A percentile compares a stretch with the other conserved stretches of the same genome.
Evolutionary conservation across 306 rosid species (phyloP).

Genomic region (Neltuma alba): DNA sequence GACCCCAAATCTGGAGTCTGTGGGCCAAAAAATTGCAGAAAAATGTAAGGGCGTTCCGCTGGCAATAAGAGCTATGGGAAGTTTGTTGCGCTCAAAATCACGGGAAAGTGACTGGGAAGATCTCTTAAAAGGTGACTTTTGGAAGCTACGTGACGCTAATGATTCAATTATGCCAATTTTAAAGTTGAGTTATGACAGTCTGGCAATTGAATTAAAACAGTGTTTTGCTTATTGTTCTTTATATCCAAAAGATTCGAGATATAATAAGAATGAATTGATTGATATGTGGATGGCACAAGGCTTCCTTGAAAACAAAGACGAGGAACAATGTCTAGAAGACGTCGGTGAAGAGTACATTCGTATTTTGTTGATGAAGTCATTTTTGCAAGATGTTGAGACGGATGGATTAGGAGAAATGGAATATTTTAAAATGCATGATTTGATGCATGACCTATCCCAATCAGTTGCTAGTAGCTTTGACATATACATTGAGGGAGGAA

Average conservation of each 20-base stretch:
- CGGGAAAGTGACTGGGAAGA: not conserved
- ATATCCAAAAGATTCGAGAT: not conserved
- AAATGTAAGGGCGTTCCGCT: slow-evolving; percentile 8
- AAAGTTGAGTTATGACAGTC: not conserved
- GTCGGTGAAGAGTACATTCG: not conserved
- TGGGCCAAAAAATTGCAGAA: not conserved
- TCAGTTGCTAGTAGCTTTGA: not conserved
- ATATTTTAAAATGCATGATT: not conserved
- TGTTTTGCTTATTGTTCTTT: slow-evolving; percentile 20
- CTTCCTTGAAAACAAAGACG: not conserved
- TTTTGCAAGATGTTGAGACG: not conserved
- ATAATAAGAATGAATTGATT: not conserved
- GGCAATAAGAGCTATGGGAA: not conserved
- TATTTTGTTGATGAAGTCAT: not conserved
- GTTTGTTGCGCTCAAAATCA: not conserved
- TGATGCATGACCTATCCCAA: not conserved
- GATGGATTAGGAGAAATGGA: not conserved
- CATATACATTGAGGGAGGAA: not conserved
- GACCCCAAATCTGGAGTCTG: not conserved
- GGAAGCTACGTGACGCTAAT: not conserved
- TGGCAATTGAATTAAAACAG: not conserved
- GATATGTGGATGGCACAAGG: not conserved
- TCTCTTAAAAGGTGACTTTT: not conserved
- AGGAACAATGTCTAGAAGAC: not conserved
- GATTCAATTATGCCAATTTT: not conserved